Conservation (phyloP, 768 basidiomycete species). For the Lyophyllum atratum region DNA sequence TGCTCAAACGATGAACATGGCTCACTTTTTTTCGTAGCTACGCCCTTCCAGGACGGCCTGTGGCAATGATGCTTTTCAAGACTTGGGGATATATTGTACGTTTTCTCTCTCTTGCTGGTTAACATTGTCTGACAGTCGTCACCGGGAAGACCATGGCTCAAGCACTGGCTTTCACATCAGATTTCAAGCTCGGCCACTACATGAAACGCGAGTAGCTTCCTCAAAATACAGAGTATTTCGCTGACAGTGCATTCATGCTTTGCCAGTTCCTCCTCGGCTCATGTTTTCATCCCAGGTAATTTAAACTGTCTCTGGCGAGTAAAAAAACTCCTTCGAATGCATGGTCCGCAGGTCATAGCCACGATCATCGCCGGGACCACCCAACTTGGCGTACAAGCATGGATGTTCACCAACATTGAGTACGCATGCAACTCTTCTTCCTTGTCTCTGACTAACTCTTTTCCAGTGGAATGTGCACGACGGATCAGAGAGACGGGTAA, state of each 20-base stretch:
- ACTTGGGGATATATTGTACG: conserved; percentile 54
- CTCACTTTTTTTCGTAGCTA: conserved; percentile 41
- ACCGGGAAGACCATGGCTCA: conserved; percentile 49
- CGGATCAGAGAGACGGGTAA: conserved; percentile 44
- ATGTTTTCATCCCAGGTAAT: conserved; percentile 41
- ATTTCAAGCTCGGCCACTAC: conserved; percentile 81
- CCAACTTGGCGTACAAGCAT: conserved; percentile 63
- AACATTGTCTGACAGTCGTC: not conserved
- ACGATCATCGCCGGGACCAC: conserved; percentile 61
- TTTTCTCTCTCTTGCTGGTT: conserved; percentile 7
- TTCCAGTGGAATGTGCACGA: conserved; percentile 47
- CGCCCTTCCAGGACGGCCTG: conserved; percentile 70
- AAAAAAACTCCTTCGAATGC: not conserved
- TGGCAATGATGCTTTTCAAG: conserved; percentile 89
- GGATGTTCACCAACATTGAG: conserved; percentile 63
- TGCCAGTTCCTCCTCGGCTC: not conserved
- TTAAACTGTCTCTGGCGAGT: not conserved
- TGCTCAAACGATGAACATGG: conserved; percentile 37
- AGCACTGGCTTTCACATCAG: conserved; percentile 65
- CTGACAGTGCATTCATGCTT: not conserved
- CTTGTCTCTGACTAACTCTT: not conserved
- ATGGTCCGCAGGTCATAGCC: conserved; percentile 49
- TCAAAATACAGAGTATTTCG: conserved; percentile 62
- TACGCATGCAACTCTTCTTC: conserved; percentile 9
- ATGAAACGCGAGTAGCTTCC: conserved; percentile 44